phyloP scores from a whole-genome alignment of 495 filamentous ascomycete genomes.

The Neurospora pannonica region DNA sequence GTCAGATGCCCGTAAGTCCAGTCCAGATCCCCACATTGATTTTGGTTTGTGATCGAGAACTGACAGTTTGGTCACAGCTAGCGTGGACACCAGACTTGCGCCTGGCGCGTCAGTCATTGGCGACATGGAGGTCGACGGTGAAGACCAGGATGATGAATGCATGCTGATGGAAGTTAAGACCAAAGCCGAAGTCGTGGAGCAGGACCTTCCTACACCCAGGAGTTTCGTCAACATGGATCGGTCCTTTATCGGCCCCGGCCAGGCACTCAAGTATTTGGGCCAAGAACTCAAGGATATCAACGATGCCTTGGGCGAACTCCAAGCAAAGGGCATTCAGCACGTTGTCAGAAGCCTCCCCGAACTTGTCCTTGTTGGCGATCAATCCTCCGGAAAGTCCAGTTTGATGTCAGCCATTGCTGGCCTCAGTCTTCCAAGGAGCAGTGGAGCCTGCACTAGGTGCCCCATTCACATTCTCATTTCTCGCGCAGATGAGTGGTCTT shows the following conservation, averaged over 20 bases:
- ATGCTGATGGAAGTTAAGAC: constrained; percentile 14
- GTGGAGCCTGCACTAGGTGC: constrained; percentile 66
- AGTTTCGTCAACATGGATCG: constrained; percentile 4
- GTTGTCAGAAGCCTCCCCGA: constrained; percentile 60
- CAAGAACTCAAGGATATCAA: constrained; percentile 36
- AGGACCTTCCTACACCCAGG: background rate
- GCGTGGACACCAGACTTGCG: constrained; percentile 11
- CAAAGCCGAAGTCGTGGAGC: background rate
- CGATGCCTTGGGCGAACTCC: constrained; percentile 38
- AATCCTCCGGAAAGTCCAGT: constrained; percentile 70
- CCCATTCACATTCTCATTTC: constrained; percentile 69
- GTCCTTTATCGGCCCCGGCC: constrained; percentile 26
- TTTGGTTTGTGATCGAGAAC: background rate
- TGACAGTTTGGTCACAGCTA: constrained; percentile 12
- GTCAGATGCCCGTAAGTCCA: constrained; percentile 22
- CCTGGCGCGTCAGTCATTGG: background rate
- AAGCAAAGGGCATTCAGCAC: constrained; percentile 37
- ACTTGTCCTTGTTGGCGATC: constrained; percentile 72
- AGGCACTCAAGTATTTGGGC: constrained; percentile 31
- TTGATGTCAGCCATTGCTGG: constrained; percentile 72
- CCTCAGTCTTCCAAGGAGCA: constrained; percentile 61
- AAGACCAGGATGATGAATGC: constrained; percentile 6
- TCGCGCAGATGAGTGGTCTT: constrained; percentile 50
- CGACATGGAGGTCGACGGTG: background rate
- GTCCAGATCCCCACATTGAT: background rate